Evolutionary conservation across 2,329 filamentous ascomycete genomes (phyloP), one percentile per base, ranked within the genome.

Genomic region (Exophiala lecanii-corni): DNA sequence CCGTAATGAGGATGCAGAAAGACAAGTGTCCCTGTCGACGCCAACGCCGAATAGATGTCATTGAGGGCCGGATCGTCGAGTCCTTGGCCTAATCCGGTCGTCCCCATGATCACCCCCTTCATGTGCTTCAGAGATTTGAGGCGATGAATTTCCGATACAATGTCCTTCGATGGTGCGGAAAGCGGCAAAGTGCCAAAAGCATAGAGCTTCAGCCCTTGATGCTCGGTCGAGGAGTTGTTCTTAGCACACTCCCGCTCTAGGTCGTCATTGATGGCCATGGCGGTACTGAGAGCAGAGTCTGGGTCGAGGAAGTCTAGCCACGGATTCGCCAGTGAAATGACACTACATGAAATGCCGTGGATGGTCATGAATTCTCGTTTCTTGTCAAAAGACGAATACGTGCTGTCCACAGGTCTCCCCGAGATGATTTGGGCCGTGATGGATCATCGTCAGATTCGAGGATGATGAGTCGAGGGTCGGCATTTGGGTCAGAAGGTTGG

Each of bases 1-100:
- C 89, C 89, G 61, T 96, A 95, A 65, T 96, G 89, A 19, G 89
- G 89, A 64, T 96, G 89, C 39, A 96, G 64, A 67, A 96, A 96
- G 36, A 94, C 71, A 17, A 85, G 70, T 23, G 87, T 70, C 5
- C 71, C 63, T 0, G 77, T 76, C 30, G 76, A 73, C 31, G 86
- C 78, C 1, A 96, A 65, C 0, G 82, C 81, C 9, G 73, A 62
- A 64, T 88, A 86, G 9, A 96, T 74, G 0, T 84, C 80, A 25
- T 91, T 74, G 18, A 96, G 67, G 1, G 68, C 65, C 2, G 77
- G 73, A 62, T 96, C 89, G 59, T 96, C 89, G 1, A 96, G 73
- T 0, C 89, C 89, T 9, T 75, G 70, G 0, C 88, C 89, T 0
- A 94, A 69, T 0, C 89, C 89, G 0, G 83, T 81, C 0, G 89